These are phyloP conservation scores for Pythium oligandrum DNA, from an alignment of 352 stramenopile genomes.

Conservation along the genomic window DNA sequence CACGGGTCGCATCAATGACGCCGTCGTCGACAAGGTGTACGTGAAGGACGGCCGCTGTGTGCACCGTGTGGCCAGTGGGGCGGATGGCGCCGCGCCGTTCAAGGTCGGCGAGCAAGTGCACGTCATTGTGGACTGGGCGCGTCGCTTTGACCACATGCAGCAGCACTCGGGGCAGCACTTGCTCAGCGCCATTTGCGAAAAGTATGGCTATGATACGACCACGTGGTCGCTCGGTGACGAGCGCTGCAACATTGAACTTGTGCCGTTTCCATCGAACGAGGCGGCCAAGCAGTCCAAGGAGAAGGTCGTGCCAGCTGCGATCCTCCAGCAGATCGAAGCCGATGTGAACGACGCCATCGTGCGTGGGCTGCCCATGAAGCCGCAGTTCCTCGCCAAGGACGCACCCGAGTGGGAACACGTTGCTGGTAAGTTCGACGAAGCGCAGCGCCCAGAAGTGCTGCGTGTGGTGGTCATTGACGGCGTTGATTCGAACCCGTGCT, in stretches of 20 bases:
- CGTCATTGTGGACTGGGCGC: constrained; percentile 63
- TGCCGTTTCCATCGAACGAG: constrained; percentile 36
- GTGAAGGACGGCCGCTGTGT: constrained; percentile 63
- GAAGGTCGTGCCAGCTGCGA: constrained; percentile 33
- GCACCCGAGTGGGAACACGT: constrained; percentile 52
- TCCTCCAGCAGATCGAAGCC: constrained; percentile 53
- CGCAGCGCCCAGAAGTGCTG: constrained; percentile 58
- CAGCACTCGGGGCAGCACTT: constrained; percentile 89
- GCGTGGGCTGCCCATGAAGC: constrained; percentile 42
- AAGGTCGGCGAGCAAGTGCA: constrained; percentile 42
- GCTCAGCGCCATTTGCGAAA: constrained; percentile 78
- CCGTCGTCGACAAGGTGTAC: constrained; percentile 53
- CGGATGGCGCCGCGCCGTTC: constrained; percentile 24
- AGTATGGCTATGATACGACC: constrained; percentile 64
- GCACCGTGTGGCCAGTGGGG: constrained; percentile 34
- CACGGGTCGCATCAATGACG: constrained; percentile 48
- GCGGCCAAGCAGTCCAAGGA: constrained; percentile 23
- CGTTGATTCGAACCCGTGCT: constrained; percentile 85
- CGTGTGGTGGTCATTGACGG: constrained; percentile 82
- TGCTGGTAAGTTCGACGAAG: constrained; percentile 49
- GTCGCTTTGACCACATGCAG: constrained; percentile 86
- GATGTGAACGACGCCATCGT: constrained; percentile 79
- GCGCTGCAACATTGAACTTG: constrained; percentile 76
- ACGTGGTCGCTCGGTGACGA: constrained; percentile 76
- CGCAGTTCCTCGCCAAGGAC: constrained; percentile 48